A percentile compares a stretch with the other conserved stretches of the same genome.
Conservation (phyloP, 225 moss, liverwort and hornwort species). For the Bryum argenteum region DNA sequence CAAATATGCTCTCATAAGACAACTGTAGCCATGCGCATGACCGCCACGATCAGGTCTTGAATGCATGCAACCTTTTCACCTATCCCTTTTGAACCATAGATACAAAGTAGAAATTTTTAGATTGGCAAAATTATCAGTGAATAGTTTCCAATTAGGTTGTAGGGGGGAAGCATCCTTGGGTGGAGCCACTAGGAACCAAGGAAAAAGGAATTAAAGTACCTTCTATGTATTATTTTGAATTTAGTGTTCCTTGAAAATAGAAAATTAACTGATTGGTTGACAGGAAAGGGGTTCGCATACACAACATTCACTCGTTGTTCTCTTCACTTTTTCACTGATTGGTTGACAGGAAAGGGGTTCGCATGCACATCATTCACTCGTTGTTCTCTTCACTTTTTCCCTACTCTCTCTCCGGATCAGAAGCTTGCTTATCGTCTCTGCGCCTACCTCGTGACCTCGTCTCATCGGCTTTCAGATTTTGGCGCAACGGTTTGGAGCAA, state of each 20-base stretch:
- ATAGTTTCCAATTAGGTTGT: too few species aligned
- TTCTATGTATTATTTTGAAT: neutral
- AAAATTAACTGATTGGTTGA: neutral
- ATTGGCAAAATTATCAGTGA: too few species aligned
- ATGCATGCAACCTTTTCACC: too few species aligned
- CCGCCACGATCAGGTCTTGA: too few species aligned
- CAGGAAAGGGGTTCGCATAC: neutral
- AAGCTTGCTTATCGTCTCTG: neutral
- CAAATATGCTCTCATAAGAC: too few species aligned
- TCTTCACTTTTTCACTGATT: neutral
- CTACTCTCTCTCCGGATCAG: neutral
- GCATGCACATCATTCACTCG: neutral
- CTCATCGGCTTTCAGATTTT: neutral
- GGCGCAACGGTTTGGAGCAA: neutral
- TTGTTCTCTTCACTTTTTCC: neutral
- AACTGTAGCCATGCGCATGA: too few species aligned
- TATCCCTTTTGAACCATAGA: too few species aligned
- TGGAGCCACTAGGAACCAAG: conserved; percentile 4
- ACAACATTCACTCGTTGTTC: neutral
- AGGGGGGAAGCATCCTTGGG: neutral
- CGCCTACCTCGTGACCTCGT: neutral
- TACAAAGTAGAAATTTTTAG: too few species aligned
- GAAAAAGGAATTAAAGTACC: neutral
- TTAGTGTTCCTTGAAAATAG: neutral
- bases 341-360: neutral